Percentiles rank a stretch among this genome's conserved stretches.
Conservation (phyloP, 441 rosid species). For the Aquilaria agallochum region DNA sequence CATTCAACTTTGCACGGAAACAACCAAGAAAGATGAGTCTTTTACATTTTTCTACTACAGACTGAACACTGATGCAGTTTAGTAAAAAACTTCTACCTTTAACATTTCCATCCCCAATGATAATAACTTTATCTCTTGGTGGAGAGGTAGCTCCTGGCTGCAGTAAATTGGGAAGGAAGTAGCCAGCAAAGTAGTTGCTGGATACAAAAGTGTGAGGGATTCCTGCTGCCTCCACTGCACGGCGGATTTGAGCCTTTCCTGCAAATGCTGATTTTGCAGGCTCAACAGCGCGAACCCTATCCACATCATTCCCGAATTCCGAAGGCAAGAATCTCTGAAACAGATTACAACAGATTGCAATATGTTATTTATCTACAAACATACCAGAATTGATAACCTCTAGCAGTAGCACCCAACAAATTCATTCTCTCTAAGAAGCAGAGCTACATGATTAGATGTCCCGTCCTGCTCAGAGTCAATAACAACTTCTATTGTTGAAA, state of each 20-base stretch:
- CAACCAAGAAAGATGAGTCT: background rate
- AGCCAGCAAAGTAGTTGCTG: conserved; percentile 41
- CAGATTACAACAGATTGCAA: background rate
- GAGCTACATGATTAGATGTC: no score
- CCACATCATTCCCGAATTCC: conserved; percentile 56
- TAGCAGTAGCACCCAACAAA: no score
- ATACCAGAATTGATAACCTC: no score
- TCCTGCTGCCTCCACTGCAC: conserved; percentile 44
- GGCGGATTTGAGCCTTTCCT: conserved; percentile 40
- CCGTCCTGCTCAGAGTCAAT: no score
- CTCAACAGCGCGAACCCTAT: conserved; percentile 43
- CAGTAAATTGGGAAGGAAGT: conserved; percentile 35
- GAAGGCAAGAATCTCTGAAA: conserved; percentile 55
- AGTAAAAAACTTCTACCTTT: conserved; percentile 29
- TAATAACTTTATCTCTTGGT: conserved; percentile 49
- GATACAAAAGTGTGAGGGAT: conserved; percentile 50
- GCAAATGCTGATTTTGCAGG: conserved; percentile 42
- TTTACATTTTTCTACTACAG: background rate
- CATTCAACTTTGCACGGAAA: background rate
- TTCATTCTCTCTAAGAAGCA: no score
- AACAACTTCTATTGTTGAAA: no score
- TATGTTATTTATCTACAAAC: background rate
- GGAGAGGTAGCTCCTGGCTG: conserved; percentile 46
- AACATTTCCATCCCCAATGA: conserved; percentile 49
- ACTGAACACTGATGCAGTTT: background rate